A percentile compares a stretch with the other conserved stretches of the same genome.
phyloP scores from a whole-genome alignment of 2,329 filamentous ascomycete species.

The Hortaea sp. region DNA sequence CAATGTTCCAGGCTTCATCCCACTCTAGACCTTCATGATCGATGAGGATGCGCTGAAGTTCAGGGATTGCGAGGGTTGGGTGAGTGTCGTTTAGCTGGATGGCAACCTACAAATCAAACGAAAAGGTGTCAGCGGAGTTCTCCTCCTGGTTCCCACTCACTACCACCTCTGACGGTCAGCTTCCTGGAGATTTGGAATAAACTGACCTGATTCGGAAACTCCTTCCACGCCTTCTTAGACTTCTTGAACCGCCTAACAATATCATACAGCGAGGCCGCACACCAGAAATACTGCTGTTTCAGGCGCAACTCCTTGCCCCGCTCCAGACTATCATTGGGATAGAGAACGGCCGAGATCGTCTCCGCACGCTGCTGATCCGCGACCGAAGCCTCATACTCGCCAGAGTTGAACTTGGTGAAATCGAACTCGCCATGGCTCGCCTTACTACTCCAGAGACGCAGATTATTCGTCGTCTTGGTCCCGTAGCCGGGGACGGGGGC shows the following conservation, averaged over 20 bases:
- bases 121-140: too few relatives aligned
- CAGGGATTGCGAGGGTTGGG: constrained; percentile 89
- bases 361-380: constrained; percentile 98
- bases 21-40: constrained; percentile 86
- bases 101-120: constrained; percentile 33
- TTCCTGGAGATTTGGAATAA: too few relatives aligned
- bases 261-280: constrained; percentile 88
- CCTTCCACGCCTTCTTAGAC: constrained; percentile 77
- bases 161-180: too few relatives aligned
- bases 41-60: constrained; percentile 83
- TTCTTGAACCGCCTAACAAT: constrained; percentile 99
- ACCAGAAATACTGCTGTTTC: constrained; percentile 99
- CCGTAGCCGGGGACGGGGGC: constrained; percentile 77
- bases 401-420: constrained; percentile 98
- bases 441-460: constrained; percentile 95
- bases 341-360: constrained; percentile 93
- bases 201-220: constrained; percentile 78
- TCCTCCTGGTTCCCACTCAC: too few relatives aligned
- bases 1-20: constrained; percentile 78
- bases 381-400: constrained; percentile 95
- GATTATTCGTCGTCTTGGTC: constrained; percentile 87
- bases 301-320: constrained; percentile 91
- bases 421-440: constrained; percentile 95
- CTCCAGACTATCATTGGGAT: constrained; percentile 95
- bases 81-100: constrained; percentile 99